Evolutionary conservation across 768 basidiomycete species (phyloP), one percentile per base, ranked within the genome.

Genomic region (Rhizopogon vesiculosus): DNA sequence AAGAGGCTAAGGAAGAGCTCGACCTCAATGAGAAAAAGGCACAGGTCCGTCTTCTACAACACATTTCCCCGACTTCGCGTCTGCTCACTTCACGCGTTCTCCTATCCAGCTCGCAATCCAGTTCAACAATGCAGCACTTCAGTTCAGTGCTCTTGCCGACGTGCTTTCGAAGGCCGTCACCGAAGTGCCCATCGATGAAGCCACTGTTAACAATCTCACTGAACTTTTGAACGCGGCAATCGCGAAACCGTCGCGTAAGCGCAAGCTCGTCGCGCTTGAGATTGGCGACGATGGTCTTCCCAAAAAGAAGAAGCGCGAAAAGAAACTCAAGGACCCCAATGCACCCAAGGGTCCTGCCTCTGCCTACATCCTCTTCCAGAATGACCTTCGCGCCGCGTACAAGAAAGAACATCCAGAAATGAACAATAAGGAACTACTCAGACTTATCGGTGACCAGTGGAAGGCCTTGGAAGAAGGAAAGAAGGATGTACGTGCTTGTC

Each of bases 331-430:
- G 70, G 95, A 98, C 64, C 93, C 94, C 18, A 89, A 94, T 70
- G 93, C 93, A 56, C 96, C 96, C 33, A 97, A 95, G 69, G 86
- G 93, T 8, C 95, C 96, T 28, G 81, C 93, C 13, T 91, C 91
- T 7, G 93, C 93, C 18, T 98, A 96, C 74, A 83, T 98, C 65
- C 75, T 95, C 62, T 98, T 89, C 79, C 96, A 98, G 74, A 97
- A 96, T 67, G 89, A 90, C 13, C 79, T 93, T 53, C 87, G 93
- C 68, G 81, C 82, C 56, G 77, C 82, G 55, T 77, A 95, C 62
- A 85, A 87, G 74, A 75, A 77, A 40, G 70, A 78, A 61, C 72
- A 89, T 67, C 87, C 90, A 9, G 71, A 74, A 8, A 69, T 93
- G 56, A 70, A 79, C 39, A 86, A 97, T 66, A 68, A 80, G 40